Evolutionary conservation across 1,284 basidiomycete species (phyloP).

Genomic region (Cutaneotrichosporon sp.): DNA sequence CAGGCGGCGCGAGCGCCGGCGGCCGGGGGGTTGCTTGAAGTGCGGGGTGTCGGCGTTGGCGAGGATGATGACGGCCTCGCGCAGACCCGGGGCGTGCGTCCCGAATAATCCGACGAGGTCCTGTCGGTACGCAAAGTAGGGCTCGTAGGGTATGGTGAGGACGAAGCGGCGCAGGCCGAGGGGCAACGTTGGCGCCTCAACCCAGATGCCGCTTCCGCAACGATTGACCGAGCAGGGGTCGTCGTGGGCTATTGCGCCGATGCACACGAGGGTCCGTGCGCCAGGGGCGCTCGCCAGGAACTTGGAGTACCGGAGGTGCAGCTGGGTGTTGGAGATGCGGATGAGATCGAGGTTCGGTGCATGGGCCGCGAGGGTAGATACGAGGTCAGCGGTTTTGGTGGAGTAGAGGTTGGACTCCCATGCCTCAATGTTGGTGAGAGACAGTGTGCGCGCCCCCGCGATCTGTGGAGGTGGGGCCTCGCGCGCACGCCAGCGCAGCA

Average conservation of each 20-base stretch:
- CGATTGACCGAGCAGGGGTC: not conserved
- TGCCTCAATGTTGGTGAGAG: constrained; percentile 5
- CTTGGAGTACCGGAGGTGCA: constrained; percentile 8
- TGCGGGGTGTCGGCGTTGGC: not conserved
- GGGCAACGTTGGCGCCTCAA: constrained; percentile 3
- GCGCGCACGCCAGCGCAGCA: not conserved
- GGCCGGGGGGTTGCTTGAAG: not conserved
- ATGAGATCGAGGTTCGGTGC: not conserved
- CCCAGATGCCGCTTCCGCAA: not conserved
- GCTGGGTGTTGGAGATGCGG: constrained; percentile 6
- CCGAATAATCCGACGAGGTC: constrained; percentile 8
- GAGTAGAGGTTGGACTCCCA: constrained; percentile 8
- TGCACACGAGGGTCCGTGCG: not conserved
- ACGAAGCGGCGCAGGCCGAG: constrained; percentile 5
- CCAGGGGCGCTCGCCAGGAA: not conserved
- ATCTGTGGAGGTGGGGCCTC: not conserved
- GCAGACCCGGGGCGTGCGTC: not conserved
- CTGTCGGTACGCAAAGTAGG: not conserved
- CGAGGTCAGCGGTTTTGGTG: not conserved
- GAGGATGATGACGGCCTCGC: constrained; percentile 9
- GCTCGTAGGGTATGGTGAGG: constrained; percentile 6
- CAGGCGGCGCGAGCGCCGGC: not conserved
- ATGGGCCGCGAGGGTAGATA: not conserved
- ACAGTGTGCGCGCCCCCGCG: not conserved
- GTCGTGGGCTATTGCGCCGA: constrained; percentile 1